phyloP scores from a whole-genome alignment of 1,284 basidiomycete species.

The Grifola frondosa region DNA sequence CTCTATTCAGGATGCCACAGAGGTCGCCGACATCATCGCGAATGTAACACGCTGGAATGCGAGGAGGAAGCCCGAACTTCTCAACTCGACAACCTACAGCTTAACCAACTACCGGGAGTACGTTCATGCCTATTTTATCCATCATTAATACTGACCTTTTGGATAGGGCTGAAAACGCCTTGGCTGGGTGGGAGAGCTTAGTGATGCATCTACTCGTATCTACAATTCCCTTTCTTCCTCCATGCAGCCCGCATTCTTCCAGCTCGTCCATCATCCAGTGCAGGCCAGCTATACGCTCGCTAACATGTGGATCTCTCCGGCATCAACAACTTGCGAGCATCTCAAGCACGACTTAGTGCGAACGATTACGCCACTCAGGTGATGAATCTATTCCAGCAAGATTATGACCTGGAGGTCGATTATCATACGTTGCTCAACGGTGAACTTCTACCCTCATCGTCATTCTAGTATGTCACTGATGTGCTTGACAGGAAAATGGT shows the following conservation, averaged over 20 bases:
- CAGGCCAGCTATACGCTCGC: conserved; percentile 57
- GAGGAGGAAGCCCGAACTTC: conserved; percentile 65
- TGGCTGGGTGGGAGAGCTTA: conserved; percentile 50
- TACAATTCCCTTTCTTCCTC: conserved; percentile 48
- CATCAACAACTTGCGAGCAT: conserved; percentile 60
- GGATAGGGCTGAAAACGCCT: conserved; percentile 60
- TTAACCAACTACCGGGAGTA: conserved; percentile 68
- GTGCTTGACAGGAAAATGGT: no score
- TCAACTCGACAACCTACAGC: conserved; percentile 63
- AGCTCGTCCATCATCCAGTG: conserved; percentile 65
- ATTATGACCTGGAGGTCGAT: conserved; percentile 56
- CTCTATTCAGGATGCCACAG: conserved; percentile 35
- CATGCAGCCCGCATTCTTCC: conserved; percentile 61
- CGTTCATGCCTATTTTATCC: conserved; percentile 33
- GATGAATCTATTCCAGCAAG: conserved; percentile 54
- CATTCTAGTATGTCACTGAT: no score
- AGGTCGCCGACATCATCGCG: conserved; percentile 51
- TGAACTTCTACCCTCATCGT: no score
- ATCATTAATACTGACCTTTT: no score
- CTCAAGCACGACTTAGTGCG: conserved; percentile 62
- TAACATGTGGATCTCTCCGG: conserved; percentile 56
- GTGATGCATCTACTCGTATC: conserved; percentile 51
- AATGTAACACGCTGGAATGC: conserved; percentile 64
- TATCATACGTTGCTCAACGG: conserved; percentile 62
- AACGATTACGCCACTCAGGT: conserved; percentile 58